Conservation (phyloP, 2,329 filamentous ascomycete species). For the Bimuria novae-zelandiae region DNA sequence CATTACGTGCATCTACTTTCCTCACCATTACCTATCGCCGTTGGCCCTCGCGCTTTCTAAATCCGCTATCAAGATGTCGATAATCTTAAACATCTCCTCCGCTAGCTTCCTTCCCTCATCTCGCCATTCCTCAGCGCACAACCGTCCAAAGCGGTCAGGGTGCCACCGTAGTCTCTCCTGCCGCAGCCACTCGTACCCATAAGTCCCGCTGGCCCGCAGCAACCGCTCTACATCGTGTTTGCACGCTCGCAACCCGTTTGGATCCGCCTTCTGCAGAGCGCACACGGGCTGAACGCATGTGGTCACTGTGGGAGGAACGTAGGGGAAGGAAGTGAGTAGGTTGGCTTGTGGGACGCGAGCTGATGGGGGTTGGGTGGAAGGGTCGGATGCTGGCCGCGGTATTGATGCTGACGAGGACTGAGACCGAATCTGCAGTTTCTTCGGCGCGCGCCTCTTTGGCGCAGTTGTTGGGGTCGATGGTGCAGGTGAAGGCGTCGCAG, state of each 20-base stretch:
- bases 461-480: constrained; percentile 23
- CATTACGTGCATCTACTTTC: too few relatives aligned
- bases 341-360: constrained; percentile 37
- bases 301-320: constrained; percentile 30
- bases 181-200: constrained; percentile 42
- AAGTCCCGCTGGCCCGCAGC: constrained; percentile 37
- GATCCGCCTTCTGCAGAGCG: constrained; percentile 26
- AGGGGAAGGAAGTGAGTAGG: constrained; percentile 35
- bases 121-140: constrained; percentile 39
- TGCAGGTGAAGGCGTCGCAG: constrained; percentile 26
- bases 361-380: constrained; percentile 27
- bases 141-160: constrained; percentile 42
- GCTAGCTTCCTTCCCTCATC: constrained; percentile 37
- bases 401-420: constrained; percentile 28
- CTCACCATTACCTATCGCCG: too few relatives aligned
- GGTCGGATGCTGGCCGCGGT: constrained; percentile 25
- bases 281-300: constrained; percentile 31
- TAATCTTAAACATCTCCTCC: constrained; percentile 45
- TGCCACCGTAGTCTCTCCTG: constrained; percentile 44
- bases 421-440: constrained; percentile 36
- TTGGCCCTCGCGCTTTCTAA: too few relatives aligned
- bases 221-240: constrained; percentile 41
- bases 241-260: constrained; percentile 35
- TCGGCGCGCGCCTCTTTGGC: constrained; percentile 23
- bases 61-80: constrained; percentile 38